Base-by-base conservation (phyloP, 371 early-diverging fungal species). In the Chytridium lagenaria region DNA sequence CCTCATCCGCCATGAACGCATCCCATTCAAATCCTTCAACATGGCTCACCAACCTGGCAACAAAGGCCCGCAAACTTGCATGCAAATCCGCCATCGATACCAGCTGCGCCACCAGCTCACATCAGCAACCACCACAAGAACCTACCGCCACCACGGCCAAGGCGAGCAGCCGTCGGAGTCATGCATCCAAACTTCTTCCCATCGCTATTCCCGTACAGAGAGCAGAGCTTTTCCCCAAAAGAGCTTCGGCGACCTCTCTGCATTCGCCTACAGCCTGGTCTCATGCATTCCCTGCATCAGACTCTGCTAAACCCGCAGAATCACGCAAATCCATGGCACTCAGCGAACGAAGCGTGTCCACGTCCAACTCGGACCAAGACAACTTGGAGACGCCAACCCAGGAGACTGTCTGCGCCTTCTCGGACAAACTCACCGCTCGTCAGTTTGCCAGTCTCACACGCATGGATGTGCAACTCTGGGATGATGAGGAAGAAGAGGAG, bases 361-460 rank as follows among this genome's bases (percentile, higher is more conserved):
- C 44, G 7, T 44, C 19, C 7, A 12, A 19, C 44, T 44, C 19
- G 44, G 57, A 55, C 57, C 7, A 26, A 5, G 61, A 61, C 36
- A 34, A 31, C n/a, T 10, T 34, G 34, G 34, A 61, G 36, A 61
- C 61, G 7, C 61, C 61, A 10, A 61, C 61, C 30, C 61, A 61
- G 36, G 34, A 34, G 7, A 34, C 34, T 34, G 23, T 61, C 5
- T 3, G 36, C 7, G 36, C 61, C 7, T 61, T 61, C 61, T 61
- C 61, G 19, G 61, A 61, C 61, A 28, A 23, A 2, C 61, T 61
- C 61, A 16, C 61, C 7, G 61, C 61, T 26, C 30, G 61, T 12
- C 61, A 34, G 61, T 37, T 34, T 37, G 36, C 61, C 34, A 16
- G 23, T 15, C 5, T 37, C 12, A 37, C 61, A 3, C 3, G 34